These are phyloP conservation scores for Pythium sukuiense DNA, from an alignment of 352 stramenopile genomes.

Conservation along the genomic window DNA sequence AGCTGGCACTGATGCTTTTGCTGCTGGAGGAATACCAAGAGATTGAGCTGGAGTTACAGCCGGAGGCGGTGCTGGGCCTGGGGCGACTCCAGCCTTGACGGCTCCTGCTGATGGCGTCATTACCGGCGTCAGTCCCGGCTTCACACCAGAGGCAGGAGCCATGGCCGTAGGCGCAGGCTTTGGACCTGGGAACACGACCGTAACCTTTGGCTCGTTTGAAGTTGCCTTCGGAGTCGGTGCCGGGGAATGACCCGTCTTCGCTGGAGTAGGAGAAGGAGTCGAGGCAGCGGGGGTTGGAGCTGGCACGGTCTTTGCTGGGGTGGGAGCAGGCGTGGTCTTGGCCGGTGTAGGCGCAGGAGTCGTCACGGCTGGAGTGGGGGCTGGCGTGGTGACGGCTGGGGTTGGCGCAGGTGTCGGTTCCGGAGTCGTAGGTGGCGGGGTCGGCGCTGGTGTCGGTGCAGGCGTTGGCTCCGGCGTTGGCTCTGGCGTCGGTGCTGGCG, in stretches of 20 bases:
- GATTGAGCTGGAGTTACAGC: neutral
- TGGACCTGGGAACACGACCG: neutral
- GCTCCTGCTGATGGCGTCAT: neutral
- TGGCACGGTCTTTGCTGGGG: neutral
- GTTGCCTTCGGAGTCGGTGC: neutral
- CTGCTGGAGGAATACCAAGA: neutral
- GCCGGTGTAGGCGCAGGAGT: neutral
- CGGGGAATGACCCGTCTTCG: neutral
- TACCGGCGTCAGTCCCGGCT: neutral
- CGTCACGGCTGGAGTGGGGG: neutral
- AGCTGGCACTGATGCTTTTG: neutral
- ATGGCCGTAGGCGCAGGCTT: neutral
- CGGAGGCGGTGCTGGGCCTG: neutral
- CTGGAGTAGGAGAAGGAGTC: neutral
- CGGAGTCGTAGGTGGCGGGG: neutral
- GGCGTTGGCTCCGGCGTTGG: conserved; percentile 7
- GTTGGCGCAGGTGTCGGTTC: conserved; percentile 1
- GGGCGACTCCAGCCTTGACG: neutral
- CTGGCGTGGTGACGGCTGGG: neutral
- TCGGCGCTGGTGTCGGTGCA: neutral
- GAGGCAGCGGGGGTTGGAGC: neutral
- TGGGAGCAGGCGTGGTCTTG: neutral
- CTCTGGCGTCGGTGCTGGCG: neutral
- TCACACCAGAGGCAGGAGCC: neutral
- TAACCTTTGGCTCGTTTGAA: conserved; percentile 8